Base-by-base conservation (phyloP, 1,284 basidiomycete genomes). In the Sporisorium exsertum region DNA sequence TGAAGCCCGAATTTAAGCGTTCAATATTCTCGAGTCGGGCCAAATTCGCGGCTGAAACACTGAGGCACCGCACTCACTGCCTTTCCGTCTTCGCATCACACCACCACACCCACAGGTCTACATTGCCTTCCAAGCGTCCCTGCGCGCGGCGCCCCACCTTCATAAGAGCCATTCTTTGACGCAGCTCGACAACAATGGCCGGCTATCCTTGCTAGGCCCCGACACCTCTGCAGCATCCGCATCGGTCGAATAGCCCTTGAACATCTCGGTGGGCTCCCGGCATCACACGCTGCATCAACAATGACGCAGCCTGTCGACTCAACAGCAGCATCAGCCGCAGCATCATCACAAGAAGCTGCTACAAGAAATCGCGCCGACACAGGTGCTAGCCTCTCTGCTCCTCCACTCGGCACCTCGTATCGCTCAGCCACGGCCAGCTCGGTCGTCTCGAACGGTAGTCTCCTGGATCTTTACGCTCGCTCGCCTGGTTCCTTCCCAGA, bases 401-500 rank as follows among this genome's bases (percentile, higher is more conserved):
- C 55, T 22, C 35, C 58, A 2, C 59, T 64, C 35, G 60, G 51
- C 33, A 58, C 69, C 20, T 77, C 74, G 8, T 59, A 65, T 16
- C 52, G 35, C 8, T 77, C 74, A 10, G 56, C 64, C 24, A 54
- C 63, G 4, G 64, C 55, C 20, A 70, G 66, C 57, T 77, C 70
- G 18, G 70, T 63, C 16, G 32, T 69, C 13, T 72, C 74, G 5
- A 77, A 77, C 42, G 70, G 70, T 5, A 77, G 74, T 32, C 66
- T 77, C 8, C 59, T 77, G 6, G 74, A 77, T 26, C 74, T 77
- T 37, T 77, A 77, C 52, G 69, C 74, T 43, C 69, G 63, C 15
- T 77, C 74, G 2, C 67, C 67, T 1, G 47, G 45, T 54, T 70
- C 72, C 5, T 37, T 53, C 29, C 64, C 63, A 6, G 55, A 40